These are phyloP conservation scores for Psidium guajava DNA, from an alignment of 345 rosid species.

Conservation along the genomic window DNA sequence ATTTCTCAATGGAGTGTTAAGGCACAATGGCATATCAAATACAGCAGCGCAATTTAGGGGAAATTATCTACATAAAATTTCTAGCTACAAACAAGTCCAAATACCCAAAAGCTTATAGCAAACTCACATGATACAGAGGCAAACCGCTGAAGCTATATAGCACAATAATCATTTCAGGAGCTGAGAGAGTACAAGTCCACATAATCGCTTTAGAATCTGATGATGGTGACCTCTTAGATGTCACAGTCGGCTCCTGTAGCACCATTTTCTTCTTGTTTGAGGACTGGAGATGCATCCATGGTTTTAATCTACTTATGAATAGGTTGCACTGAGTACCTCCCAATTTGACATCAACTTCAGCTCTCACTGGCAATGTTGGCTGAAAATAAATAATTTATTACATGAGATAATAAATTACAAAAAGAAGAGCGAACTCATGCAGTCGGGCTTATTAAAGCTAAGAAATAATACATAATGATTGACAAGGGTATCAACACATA, in stretches of 20 bases:
- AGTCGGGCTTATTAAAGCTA: not conserved
- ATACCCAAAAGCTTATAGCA: not conserved
- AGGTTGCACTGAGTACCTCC: constrained; percentile 85
- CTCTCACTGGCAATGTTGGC: constrained; percentile 70
- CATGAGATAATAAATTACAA: not conserved
- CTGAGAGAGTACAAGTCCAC: constrained; percentile 95
- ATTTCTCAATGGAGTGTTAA: not conserved
- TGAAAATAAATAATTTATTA: constrained; percentile 18
- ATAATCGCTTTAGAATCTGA: constrained; percentile 46
- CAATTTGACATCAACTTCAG: constrained; percentile 90
- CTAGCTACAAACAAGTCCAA: not conserved
- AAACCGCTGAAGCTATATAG: constrained; percentile 42
- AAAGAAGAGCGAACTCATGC: not conserved
- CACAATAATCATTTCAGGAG: constrained; percentile 89
- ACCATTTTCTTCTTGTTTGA: constrained; percentile 56
- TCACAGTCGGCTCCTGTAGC: constrained; percentile 43
- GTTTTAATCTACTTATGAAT: constrained; percentile 58
- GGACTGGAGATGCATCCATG: constrained; percentile 68
- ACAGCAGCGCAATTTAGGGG: not conserved
- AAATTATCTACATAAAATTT: not conserved
- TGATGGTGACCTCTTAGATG: constrained; percentile 30
- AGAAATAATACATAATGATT: not conserved
- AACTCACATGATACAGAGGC: constrained; percentile 87
- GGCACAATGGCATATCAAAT: not conserved
- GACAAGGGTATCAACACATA: not conserved